phyloP scores from a whole-genome alignment of 1,284 basidiomycete species.

The Coniophora puteana region DNA sequence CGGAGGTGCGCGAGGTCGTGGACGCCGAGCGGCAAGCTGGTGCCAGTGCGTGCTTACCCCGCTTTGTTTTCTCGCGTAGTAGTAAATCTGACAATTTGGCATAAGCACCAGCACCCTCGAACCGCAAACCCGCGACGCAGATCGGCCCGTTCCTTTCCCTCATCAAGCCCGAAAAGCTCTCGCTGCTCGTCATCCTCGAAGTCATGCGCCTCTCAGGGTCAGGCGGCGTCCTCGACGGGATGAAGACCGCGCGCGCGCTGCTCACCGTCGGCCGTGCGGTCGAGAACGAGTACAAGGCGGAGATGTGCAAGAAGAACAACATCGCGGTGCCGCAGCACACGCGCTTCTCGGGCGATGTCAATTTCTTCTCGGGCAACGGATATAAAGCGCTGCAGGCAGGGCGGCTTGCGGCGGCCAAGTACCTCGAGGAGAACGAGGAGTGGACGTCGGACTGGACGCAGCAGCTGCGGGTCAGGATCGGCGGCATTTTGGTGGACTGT shows the following conservation, averaged over 20 bases:
- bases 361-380: constrained; percentile 55
- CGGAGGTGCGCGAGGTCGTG: constrained; percentile 53
- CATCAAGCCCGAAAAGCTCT: constrained; percentile 76
- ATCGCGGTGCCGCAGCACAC: constrained; percentile 45
- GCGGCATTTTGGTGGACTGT: constrained; percentile 80
- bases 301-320: constrained; percentile 70
- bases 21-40: constrained; percentile 32
- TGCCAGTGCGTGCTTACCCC: constrained; percentile 9
- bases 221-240: constrained; percentile 79
- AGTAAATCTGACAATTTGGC: constrained; percentile 5
- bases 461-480: constrained; percentile 71
- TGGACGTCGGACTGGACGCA: constrained; percentile 87
- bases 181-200: constrained; percentile 88
- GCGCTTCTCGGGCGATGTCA: constrained; percentile 35
- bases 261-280: constrained; percentile 83
- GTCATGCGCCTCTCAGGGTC: constrained; percentile 81
- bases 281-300: constrained; percentile 85
- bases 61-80: background rate
- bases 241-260: constrained; percentile 88
- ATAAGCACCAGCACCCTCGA: background rate
- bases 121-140: constrained; percentile 10
- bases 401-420: constrained; percentile 60
- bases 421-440: constrained; percentile 59
- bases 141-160: constrained; percentile 71
- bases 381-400: constrained; percentile 56